A percentile compares a stretch with the other conserved stretches of the same genome.
phyloP scores from a whole-genome alignment of 2,329 filamentous ascomycete genomes.

The Whalleya microplaca region DNA sequence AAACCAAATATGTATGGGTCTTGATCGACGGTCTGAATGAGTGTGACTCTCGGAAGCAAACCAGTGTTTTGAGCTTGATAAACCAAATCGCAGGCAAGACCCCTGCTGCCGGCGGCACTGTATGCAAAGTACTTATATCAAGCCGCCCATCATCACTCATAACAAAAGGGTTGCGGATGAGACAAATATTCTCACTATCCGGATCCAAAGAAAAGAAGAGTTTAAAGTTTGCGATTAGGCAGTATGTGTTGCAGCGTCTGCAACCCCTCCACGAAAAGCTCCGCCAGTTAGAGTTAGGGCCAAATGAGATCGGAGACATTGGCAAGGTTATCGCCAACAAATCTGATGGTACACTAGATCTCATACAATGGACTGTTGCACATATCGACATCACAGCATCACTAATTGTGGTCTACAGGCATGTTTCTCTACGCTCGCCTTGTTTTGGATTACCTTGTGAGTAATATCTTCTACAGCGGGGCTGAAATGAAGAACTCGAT shows the following conservation, averaged over 20 bases:
- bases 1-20: slow-evolving; percentile 28
- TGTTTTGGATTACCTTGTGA: slow-evolving; percentile 39
- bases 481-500: slow-evolving; percentile 32
- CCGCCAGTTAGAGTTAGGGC: slow-evolving; percentile 17
- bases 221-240: slow-evolving; percentile 24
- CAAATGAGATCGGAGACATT: slow-evolving; percentile 21
- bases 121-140: slow-evolving; percentile 36
- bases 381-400: too few species aligned
- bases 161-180: slow-evolving; percentile 19
- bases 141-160: slow-evolving; percentile 25
- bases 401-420: slow-evolving; percentile 15
- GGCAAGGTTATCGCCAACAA: slow-evolving; percentile 24
- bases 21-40: slow-evolving; percentile 37
- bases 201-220: slow-evolving; percentile 31
- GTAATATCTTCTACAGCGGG: slow-evolving; percentile 36
- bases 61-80: background rate
- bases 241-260: slow-evolving; percentile 24
- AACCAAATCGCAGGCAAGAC: slow-evolving; percentile 2
- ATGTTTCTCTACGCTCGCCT: slow-evolving; percentile 44
- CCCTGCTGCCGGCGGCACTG: background rate
- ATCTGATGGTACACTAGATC: slow-evolving; percentile 30
- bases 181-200: slow-evolving; percentile 28
- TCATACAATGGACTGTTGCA: too few species aligned
- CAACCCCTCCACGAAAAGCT: slow-evolving; percentile 9
- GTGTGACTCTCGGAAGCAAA: slow-evolving; percentile 23